Evolutionary conservation across 768 basidiomycete genomes (phyloP).

Genomic region (Pholiota conissans): DNA sequence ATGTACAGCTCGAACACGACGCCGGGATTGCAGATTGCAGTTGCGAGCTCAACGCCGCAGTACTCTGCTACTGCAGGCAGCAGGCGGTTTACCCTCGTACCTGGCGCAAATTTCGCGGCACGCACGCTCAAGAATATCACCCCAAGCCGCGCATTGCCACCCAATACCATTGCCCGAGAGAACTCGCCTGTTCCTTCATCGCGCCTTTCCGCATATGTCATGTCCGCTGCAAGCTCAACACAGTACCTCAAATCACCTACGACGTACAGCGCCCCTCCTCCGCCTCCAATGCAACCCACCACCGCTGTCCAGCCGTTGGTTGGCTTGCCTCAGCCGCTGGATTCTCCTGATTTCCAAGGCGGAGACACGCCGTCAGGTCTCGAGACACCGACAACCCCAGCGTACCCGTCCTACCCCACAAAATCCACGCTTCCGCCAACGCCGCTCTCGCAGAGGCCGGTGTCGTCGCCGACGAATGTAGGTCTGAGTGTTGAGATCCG

Average conservation of each 20-base stretch:
- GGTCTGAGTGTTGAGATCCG: constrained; percentile 67
- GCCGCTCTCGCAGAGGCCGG: constrained; percentile 56
- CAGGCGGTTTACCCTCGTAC: constrained; percentile 41
- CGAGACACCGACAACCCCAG: constrained; percentile 58
- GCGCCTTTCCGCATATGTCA: constrained; percentile 30
- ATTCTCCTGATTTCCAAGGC: constrained; percentile 14
- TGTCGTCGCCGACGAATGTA: constrained; percentile 48
- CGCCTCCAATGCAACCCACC: constrained; percentile 25
- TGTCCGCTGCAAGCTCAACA: constrained; percentile 28
- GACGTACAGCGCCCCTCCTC: constrained; percentile 50
- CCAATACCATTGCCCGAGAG: constrained; percentile 12
- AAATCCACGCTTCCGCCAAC: constrained; percentile 45
- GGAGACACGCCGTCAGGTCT: constrained; percentile 10
- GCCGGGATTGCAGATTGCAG: constrained; percentile 16
- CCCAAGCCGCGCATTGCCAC: constrained; percentile 17
- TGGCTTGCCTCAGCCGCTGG: constrained; percentile 8
- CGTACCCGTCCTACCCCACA: constrained; percentile 69
- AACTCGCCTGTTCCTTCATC: constrained; percentile 26
- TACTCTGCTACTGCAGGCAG: constrained; percentile 51
- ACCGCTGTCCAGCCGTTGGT: constrained; percentile 21
- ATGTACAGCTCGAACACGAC: constrained; percentile 22
- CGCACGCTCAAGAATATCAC: constrained; percentile 23
- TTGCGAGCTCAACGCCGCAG: constrained; percentile 26
- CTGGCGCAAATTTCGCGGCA: constrained; percentile 25
- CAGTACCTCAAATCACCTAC: constrained; percentile 51